phyloP scores from a whole-genome alignment of 352 stramenopile species.

The Pythium graminicola region DNA sequence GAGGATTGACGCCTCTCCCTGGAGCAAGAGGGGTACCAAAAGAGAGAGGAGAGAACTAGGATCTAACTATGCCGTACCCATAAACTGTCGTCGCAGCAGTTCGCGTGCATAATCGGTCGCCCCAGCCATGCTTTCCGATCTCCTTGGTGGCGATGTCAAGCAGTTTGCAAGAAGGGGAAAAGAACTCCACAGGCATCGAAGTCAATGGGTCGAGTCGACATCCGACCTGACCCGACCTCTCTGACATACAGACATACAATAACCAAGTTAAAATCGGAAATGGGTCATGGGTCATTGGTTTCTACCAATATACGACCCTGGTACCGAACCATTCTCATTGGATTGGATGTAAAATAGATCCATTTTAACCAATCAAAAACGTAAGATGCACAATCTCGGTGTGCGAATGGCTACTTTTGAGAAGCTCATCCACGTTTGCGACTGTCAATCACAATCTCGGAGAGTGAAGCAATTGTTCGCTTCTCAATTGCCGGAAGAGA shows the following conservation, averaged over 20 bases:
- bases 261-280: not conserved
- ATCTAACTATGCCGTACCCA: slow-evolving; percentile 35
- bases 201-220: slow-evolving; percentile 3
- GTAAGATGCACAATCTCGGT: slow-evolving; percentile 12
- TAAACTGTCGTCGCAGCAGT: slow-evolving; percentile 74
- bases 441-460: slow-evolving; percentile 55
- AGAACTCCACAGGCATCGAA: slow-evolving; percentile 12
- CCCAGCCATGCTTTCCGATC: slow-evolving; percentile 13
- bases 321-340: no score
- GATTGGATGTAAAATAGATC: not conserved
- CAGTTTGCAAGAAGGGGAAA: slow-evolving; percentile 7
- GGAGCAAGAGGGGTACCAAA: not conserved
- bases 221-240: slow-evolving; percentile 1
- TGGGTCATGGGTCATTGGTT: no score
- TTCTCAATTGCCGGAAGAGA: no score
- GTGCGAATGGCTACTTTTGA: slow-evolving; percentile 15
- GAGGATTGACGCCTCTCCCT: not conserved
- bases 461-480: slow-evolving; percentile 48
- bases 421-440: slow-evolving; percentile 18
- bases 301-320: no score
- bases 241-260: not conserved
- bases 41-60: not conserved
- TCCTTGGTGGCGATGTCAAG: slow-evolving; percentile 2
- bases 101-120: slow-evolving; percentile 65
- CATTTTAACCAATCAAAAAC: slow-evolving; percentile 7